phyloP scores from a whole-genome alignment of 306 rosid genomes.

The Cicer bijugum region DNA sequence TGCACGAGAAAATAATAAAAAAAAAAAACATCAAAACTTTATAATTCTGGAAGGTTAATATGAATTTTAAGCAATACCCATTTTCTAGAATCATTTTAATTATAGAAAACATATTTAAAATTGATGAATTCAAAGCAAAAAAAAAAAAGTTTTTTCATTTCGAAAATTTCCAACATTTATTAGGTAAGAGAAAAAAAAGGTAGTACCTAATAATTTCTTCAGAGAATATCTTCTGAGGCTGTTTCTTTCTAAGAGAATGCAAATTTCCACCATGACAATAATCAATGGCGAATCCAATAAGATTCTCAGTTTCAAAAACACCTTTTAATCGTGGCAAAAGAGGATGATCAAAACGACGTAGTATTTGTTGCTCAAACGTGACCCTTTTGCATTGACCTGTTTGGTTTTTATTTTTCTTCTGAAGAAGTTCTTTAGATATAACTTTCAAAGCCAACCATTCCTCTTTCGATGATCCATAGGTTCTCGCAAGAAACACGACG shows the following conservation, averaged over 20 bases:
- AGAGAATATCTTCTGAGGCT: slow-evolving; percentile 73
- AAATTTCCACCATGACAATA: slow-evolving; percentile 88
- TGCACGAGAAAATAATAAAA: not conserved
- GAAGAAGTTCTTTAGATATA: slow-evolving; percentile 64
- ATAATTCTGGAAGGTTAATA: not conserved
- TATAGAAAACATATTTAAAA: not conserved
- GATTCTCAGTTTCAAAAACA: slow-evolving; percentile 59
- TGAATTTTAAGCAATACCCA: not conserved
- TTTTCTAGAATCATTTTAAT: not conserved
- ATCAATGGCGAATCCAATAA: slow-evolving; percentile 70
- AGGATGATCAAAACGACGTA: slow-evolving; percentile 69
- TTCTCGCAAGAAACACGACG: slow-evolving; percentile 69
- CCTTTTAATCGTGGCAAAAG: slow-evolving; percentile 71
- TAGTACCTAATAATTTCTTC: slow-evolving; percentile 72
- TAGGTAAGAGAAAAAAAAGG: not conserved
- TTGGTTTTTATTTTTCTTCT: slow-evolving; percentile 44
- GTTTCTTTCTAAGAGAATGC: slow-evolving; percentile 62
- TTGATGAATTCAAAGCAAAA: not conserved
- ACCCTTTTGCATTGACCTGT: slow-evolving; percentile 56
- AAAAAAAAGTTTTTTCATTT: not conserved
- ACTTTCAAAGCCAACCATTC: slow-evolving; percentile 74
- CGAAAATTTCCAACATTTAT: not conserved
- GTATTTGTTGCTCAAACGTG: slow-evolving; percentile 72
- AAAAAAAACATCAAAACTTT: not conserved
- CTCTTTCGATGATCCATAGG: slow-evolving; percentile 5